Percentiles rank a stretch among this genome's conserved stretches.
These are phyloP conservation scores for Aspergillus egyptiacus DNA, from an alignment of 495 filamentous ascomycete species.

Conservation along the genomic window DNA sequence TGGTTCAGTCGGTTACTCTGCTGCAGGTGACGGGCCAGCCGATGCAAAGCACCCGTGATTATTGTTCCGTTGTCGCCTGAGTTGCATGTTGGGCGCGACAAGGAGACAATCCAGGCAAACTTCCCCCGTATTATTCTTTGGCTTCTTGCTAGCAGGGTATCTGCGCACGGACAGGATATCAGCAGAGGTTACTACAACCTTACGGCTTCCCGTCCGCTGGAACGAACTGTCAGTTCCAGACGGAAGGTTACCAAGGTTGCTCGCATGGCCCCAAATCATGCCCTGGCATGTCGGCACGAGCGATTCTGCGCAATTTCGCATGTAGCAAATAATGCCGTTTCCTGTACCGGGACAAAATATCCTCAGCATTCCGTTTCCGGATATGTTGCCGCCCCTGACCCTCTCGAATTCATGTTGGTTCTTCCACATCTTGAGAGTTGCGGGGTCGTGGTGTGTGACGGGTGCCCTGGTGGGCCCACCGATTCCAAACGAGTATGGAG, in stretches of 20 bases:
- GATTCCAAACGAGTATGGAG: too few species aligned
- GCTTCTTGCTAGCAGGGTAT: background rate
- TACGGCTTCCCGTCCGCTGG: slow-evolving; percentile 5
- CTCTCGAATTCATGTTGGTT: too few species aligned
- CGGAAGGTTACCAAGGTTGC: slow-evolving; percentile 23
- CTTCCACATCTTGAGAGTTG: too few species aligned
- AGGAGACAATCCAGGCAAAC: slow-evolving; percentile 7
- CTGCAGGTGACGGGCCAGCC: slow-evolving; percentile 13
- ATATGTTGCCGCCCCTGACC: too few species aligned
- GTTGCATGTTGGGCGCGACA: slow-evolving; percentile 5
- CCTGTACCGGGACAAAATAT: too few species aligned
- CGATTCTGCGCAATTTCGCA: too few species aligned
- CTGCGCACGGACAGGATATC: background rate
- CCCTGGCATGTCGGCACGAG: background rate
- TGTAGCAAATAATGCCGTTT: background rate
- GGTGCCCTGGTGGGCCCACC: too few species aligned
- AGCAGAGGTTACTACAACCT: background rate
- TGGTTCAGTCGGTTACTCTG: slow-evolving; percentile 5
- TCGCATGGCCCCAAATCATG: background rate
- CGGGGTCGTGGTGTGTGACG: too few species aligned
- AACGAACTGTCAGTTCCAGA: slow-evolving; percentile 16
- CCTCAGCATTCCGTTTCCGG: too few species aligned
- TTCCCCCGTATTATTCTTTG: background rate
- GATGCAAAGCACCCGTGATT: background rate
- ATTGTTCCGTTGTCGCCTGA: slow-evolving; percentile 10